Evolutionary conservation across 176 grass and related monocot genomes (phyloP).

Genomic region (Sorghum bicolor): DNA sequence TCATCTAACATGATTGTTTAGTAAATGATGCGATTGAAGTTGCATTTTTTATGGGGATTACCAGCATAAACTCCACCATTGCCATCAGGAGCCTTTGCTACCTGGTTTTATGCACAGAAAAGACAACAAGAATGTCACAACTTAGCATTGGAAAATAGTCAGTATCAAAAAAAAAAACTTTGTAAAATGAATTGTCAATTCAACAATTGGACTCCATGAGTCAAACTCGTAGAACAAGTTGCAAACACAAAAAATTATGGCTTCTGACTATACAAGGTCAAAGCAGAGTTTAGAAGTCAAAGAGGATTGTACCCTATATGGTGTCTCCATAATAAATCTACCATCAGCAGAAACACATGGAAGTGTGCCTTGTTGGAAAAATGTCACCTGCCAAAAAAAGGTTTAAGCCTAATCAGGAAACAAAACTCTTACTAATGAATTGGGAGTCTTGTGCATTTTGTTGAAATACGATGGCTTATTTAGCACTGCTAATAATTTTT

Average conservation of each 20-base stretch:
- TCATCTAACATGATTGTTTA: not conserved
- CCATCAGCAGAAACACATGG: constrained; percentile 87
- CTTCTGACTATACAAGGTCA: not conserved
- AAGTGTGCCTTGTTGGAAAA: constrained; percentile 99
- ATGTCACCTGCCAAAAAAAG: constrained; percentile 69
- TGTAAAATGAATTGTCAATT: not conserved
- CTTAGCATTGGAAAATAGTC: constrained; percentile 8
- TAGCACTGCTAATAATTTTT: not conserved
- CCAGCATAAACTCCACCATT: constrained; percentile 96
- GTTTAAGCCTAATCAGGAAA: constrained; percentile 30
- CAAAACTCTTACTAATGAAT: constrained; percentile 16
- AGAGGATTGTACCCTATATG: constrained; percentile 57
- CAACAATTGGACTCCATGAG: not conserved
- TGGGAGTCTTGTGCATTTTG: not conserved
- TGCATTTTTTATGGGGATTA: constrained; percentile 37
- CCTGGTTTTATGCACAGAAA: constrained; percentile 47
- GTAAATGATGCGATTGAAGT: not conserved
- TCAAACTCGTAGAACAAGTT: not conserved
- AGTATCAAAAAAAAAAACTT: not conserved
- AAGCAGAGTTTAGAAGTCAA: not conserved
- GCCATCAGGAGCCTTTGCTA: constrained; percentile 96
- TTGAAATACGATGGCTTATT: not conserved
- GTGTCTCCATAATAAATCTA: constrained; percentile 99
- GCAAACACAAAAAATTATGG: not conserved
- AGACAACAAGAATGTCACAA: not conserved